A percentile compares a stretch with the other conserved stretches of the same genome.
These are phyloP conservation scores for Exutisphaerella laricina DNA, from an alignment of 2,329 filamentous ascomycete species.

Conservation along the genomic window DNA sequence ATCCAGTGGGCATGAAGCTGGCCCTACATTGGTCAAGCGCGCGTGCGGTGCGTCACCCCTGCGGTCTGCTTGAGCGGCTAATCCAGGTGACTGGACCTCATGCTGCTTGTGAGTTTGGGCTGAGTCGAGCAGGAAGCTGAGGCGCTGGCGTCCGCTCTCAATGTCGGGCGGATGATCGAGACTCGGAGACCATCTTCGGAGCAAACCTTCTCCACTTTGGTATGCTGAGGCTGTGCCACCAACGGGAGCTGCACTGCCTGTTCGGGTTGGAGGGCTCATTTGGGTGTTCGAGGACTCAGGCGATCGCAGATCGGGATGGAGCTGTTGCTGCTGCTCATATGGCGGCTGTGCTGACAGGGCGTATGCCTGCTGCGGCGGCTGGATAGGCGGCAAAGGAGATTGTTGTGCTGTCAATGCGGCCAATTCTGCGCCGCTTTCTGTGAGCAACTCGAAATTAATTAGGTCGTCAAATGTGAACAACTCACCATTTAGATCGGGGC, in stretches of 20 bases:
- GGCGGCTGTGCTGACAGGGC: slow-evolving; percentile 7
- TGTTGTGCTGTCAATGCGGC: slow-evolving; percentile 44
- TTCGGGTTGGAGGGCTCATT: slow-evolving; percentile 9
- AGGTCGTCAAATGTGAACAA: slow-evolving; percentile 22
- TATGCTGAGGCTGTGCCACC: slow-evolving; percentile 5
- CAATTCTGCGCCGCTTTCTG: slow-evolving; percentile 37
- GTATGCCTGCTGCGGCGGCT: slow-evolving; percentile 14
- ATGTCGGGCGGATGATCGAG: slow-evolving; percentile 8
- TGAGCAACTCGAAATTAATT: slow-evolving; percentile 27
- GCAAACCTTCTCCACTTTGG: slow-evolving; percentile 6
- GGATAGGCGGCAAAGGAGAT: slow-evolving; percentile 36
- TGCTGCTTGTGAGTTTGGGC: slow-evolving; percentile 27
- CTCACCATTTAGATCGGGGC: slow-evolving; percentile 29
- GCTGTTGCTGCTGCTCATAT: slow-evolving; percentile 20
- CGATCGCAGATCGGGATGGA: slow-evolving; percentile 33
- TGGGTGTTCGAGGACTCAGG: slow-evolving; percentile 13
- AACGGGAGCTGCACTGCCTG: slow-evolving; percentile 1
- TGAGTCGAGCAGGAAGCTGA: slow-evolving; percentile 66
- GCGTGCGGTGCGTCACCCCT: slow-evolving; percentile 31
- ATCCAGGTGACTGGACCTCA: slow-evolving; percentile 10
- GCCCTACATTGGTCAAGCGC: slow-evolving; percentile 49
- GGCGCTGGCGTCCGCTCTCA: slow-evolving; percentile 58
- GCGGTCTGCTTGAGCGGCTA: slow-evolving; percentile 22
- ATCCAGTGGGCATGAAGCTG: slow-evolving; percentile 71
- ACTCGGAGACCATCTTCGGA: slow-evolving; percentile 19